phyloP scores from a whole-genome alignment of 192 early-diverging fungal genomes.

The Coemansia sp. region DNA sequence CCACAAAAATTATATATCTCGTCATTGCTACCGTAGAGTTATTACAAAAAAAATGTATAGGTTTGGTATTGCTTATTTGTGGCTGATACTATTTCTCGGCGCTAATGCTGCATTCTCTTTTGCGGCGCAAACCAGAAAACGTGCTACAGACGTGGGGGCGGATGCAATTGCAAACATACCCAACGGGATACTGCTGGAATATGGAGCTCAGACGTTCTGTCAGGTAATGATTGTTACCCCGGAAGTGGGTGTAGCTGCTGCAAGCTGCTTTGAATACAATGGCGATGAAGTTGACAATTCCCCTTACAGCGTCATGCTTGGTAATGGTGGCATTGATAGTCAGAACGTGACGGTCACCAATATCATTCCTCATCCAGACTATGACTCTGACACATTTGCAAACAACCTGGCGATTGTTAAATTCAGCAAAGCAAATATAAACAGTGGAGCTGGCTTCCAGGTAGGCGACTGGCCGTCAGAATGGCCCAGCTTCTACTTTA shows the following conservation, averaged over 20 bases:
- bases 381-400: slow-evolving; percentile 23
- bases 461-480: slow-evolving; percentile 13
- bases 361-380: slow-evolving; percentile 8
- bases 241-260: slow-evolving; percentile 7
- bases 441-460: background rate
- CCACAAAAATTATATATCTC: too few relatives aligned
- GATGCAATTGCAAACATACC: background rate
- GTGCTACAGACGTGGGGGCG: background rate
- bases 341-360: background rate
- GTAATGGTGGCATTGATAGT: background rate
- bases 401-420: slow-evolving; percentile 30
- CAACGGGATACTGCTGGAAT: slow-evolving; percentile 5
- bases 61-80: too few relatives aligned
- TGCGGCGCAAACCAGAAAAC: background rate
- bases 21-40: too few relatives aligned
- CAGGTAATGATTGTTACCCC: slow-evolving; percentile 8
- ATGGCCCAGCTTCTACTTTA: slow-evolving; percentile 16
- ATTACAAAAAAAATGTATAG: too few relatives aligned
- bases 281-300: background rate
- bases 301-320: background rate
- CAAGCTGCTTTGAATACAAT: slow-evolving; percentile 13
- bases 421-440: background rate
- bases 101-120: too few relatives aligned
- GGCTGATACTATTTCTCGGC: too few relatives aligned
- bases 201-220: slow-evolving; percentile 10